A percentile compares a stretch with the other conserved stretches of the same genome.
phyloP scores from a whole-genome alignment of 768 basidiomycete genomes.

The Mrakia hoshinonis region DNA sequence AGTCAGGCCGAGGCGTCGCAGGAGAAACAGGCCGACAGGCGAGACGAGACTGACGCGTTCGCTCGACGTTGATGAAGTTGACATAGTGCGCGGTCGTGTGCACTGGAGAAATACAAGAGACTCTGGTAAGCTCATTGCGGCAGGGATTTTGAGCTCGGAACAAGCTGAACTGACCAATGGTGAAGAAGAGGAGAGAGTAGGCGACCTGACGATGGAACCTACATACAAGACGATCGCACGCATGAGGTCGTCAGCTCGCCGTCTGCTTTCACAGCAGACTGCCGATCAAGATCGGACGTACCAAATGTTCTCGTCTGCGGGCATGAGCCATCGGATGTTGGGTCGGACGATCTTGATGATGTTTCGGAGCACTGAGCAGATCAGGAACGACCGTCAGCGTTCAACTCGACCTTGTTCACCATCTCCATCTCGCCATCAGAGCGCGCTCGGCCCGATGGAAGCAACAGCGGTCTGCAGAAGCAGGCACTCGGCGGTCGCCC shows the following conservation, averaged over 20 bases:
- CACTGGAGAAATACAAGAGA: neutral
- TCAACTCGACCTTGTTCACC: neutral
- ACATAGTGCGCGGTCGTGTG: slow-evolving; percentile 86
- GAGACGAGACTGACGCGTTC: slow-evolving; percentile 54
- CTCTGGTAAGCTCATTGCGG: neutral
- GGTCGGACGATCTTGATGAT: slow-evolving; percentile 76
- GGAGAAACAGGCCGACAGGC: no score
- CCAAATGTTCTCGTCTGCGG: slow-evolving; percentile 92
- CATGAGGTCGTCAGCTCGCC: neutral
- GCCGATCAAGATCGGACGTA: slow-evolving; percentile 42
- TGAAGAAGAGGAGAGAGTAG: slow-evolving; percentile 56
- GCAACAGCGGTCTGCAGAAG: no score
- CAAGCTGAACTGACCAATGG: neutral
- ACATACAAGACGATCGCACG: neutral
- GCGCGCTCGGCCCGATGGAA: no score
- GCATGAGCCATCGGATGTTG: slow-evolving; percentile 68
- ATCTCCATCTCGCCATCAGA: neutral
- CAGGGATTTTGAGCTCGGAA: neutral
- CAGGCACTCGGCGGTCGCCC: no score
- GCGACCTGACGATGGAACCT: slow-evolving; percentile 75
- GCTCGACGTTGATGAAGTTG: slow-evolving; percentile 81
- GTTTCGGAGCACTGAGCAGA: slow-evolving; percentile 60
- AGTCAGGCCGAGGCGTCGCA: no score
- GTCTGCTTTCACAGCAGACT: neutral
- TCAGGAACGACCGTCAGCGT: neutral